Evolutionary conservation across 345 rosid genomes (phyloP).

Genomic region (Sonneratia alba): DNA sequence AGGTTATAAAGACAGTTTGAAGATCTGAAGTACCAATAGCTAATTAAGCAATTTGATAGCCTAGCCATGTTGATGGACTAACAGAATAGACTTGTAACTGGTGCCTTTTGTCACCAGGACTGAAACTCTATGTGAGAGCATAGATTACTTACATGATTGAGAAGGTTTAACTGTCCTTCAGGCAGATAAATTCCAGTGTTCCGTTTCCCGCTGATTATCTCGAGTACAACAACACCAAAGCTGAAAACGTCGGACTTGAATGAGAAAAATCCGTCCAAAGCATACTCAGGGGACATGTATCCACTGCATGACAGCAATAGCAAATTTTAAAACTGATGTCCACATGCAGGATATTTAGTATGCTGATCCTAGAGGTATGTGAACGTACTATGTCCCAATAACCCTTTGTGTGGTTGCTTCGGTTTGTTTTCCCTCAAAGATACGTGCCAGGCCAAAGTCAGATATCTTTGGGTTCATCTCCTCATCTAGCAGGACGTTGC

Average conservation of each 20-base stretch:
- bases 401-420: conserved; percentile 48
- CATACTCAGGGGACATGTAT: conserved; percentile 69
- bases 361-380: no score
- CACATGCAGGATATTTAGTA: neutral
- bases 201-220: conserved; percentile 40
- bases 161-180: conserved; percentile 28
- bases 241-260: conserved; percentile 54
- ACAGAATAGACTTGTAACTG: no score
- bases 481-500: conserved; percentile 52
- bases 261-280: conserved; percentile 54
- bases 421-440: conserved; percentile 45
- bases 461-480: conserved; percentile 73
- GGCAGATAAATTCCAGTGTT: conserved; percentile 29
- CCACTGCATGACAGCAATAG: conserved; percentile 29
- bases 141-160: conserved; percentile 38
- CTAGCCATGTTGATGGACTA: no score
- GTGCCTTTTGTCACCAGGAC: neutral
- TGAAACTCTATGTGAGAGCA: neutral
- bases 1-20: neutral
- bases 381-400: conserved; percentile 65
- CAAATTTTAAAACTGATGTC: neutral
- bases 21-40: neutral
- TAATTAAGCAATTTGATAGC: no score
- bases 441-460: conserved; percentile 70
- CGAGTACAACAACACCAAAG: conserved; percentile 55